Base-by-base conservation (phyloP, 2,329 filamentous ascomycete species). In the Phaeosphaeria sp. region DNA sequence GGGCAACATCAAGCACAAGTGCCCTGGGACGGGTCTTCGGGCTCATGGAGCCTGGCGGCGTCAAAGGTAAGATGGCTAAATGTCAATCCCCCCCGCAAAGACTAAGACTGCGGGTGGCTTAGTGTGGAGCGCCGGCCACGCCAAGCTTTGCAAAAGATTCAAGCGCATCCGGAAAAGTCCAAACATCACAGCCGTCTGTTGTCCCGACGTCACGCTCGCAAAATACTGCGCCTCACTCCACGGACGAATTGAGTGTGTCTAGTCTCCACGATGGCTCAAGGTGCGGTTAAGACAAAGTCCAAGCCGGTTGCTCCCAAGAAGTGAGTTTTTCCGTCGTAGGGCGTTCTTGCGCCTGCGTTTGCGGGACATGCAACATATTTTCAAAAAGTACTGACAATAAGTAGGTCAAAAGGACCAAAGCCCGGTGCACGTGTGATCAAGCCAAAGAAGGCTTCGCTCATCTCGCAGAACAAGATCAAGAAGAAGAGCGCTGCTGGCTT, bases 401-500 rank as follows among this genome's bases (percentile, higher is more conserved):
- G 3, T 13, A 33, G 39, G 33, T 54, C 62, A 25, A 74, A 81
- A 36, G 81, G 82, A 13, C 84, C 83, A 7, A 85, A 85, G 69
- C 85, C 83, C 60, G 89, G 89, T 50, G 78, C 82, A 17, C 82
- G 86, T 48, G 81, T 85, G 50, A 88, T 91, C 67, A 87, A 88
- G 52, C 89, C 89, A 2, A 89, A 89, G 77, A 90, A 89, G 62
- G 76, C 82, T 6, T 79, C 79, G 2, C 77, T 90, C 52, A 82
- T 89, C 41, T 82, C 83, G 71, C 83, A 87, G 71, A 80, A 85
- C 63, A 87, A 87, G 68, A 81, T 90, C 72, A 86, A 84, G 52
- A 90, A 84, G 84, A 89, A 90, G 83, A 81, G 86, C 60, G 83
- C 86, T 0, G 80, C 85, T 0, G 88, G 88, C 0, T 76, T 91